Conservation (phyloP, 148 eudicot genomes). For the Camellia sinensis region DNA sequence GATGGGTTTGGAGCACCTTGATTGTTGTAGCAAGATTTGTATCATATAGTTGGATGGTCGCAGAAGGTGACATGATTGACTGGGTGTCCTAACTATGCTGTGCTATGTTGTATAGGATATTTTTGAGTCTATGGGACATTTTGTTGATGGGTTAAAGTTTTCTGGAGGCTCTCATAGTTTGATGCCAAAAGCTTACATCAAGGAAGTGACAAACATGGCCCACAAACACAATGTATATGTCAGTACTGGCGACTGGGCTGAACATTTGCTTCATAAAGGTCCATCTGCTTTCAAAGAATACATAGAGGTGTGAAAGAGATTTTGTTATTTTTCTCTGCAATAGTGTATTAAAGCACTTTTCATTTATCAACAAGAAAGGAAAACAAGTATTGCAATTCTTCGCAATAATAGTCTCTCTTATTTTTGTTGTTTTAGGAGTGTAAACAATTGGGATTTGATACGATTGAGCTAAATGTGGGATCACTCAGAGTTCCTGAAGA, state of each 20-base stretch:
- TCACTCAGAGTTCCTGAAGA: conserved; percentile 87
- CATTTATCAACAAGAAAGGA: background rate
- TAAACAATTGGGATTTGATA: conserved; percentile 85
- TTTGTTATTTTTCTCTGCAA: background rate
- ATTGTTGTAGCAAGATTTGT: background rate
- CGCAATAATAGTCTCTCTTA: background rate
- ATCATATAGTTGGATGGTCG: background rate
- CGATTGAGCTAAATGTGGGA: conserved; percentile 72
- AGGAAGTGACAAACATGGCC: conserved; percentile 81
- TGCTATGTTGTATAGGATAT: conserved; percentile 52
- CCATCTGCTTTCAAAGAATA: conserved; percentile 77
- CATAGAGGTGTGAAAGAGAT: conserved; percentile 49
- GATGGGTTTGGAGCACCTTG: background rate
- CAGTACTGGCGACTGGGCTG: conserved; percentile 97
- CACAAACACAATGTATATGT: conserved; percentile 80
- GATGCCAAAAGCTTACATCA: conserved; percentile 60
- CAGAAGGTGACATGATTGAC: background rate
- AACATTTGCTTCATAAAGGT: conserved; percentile 64
- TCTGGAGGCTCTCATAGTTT: conserved; percentile 75
- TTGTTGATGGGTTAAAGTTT: conserved; percentile 89
- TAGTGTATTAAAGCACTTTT: background rate
- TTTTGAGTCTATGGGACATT: conserved; percentile 90
- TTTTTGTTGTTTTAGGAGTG: conserved; percentile 57
- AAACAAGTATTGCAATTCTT: background rate
- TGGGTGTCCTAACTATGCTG: background rate